Percentiles rank a stretch among this genome's conserved stretches.
Evolutionary conservation across 2,329 filamentous ascomycete species (phyloP).

Genomic region (Aspergillus proliferans): DNA sequence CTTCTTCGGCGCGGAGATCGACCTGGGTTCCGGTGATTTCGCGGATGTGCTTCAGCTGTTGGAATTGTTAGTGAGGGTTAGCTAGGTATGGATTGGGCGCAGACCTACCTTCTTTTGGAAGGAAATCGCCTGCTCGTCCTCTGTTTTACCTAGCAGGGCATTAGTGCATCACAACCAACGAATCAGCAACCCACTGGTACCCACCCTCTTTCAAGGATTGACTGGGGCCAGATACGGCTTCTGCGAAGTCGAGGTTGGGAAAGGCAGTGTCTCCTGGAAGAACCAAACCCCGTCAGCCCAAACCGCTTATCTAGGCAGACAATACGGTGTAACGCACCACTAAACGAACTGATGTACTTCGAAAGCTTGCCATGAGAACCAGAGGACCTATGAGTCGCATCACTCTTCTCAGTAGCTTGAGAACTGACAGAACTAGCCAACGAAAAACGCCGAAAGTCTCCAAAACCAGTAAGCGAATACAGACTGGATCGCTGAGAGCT

Average conservation of each 20-base stretch:
- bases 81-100: not conserved
- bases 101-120: not conserved
- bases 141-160: not conserved
- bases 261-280: not conserved
- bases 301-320: too few relatives aligned
- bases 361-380: not conserved
- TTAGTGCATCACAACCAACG: not conserved
- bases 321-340: not conserved
- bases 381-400: not conserved
- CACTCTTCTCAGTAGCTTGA: not conserved
- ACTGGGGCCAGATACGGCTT: not conserved
- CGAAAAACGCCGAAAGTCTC: not conserved
- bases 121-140: not conserved
- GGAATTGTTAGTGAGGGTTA: not conserved
- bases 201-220: not conserved
- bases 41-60: conserved; percentile 7
- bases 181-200: not conserved
- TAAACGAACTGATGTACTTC: not conserved
- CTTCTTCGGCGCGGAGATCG: not conserved
- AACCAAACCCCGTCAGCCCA: not conserved
- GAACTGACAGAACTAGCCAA: not conserved
- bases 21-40: conserved; percentile 10
- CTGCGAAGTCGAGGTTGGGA: not conserved
- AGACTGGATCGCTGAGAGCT: not conserved
- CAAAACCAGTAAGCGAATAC: not conserved